These are phyloP conservation scores for Syncephalis plumigaleata DNA, from an alignment of 371 early-diverging fungal species.

Conservation along the genomic window DNA sequence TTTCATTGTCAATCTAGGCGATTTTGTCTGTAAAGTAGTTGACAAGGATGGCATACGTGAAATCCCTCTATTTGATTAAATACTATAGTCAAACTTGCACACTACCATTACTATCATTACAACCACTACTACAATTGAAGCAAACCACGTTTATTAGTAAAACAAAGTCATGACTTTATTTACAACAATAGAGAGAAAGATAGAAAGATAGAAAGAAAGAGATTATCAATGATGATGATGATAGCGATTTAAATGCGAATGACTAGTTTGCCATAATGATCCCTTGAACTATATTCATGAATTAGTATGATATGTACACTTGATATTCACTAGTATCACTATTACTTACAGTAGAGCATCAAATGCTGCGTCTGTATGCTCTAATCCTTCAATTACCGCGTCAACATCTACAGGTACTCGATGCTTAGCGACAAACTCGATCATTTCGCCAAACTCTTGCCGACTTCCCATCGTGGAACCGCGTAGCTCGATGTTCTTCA, in stretches of 20 bases:
- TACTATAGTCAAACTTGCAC: background rate
- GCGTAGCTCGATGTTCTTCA: slow-evolving; percentile 35
- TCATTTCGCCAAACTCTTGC: slow-evolving; percentile 5
- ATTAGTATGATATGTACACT: no score
- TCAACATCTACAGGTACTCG: slow-evolving; percentile 2
- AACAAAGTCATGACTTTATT: no score
- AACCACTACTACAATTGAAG: no score
- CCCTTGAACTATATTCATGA: no score
- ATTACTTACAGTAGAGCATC: background rate
- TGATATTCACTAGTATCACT: no score
- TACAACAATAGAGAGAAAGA: no score
- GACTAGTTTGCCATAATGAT: no score
- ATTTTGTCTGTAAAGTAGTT: slow-evolving; percentile 67
- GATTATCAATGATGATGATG: no score
- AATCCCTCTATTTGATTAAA: slow-evolving; percentile 17
- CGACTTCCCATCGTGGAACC: slow-evolving; percentile 44
- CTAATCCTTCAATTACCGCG: slow-evolving; percentile 1
- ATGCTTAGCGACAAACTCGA: slow-evolving; percentile 6
- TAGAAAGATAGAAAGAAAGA: no score
- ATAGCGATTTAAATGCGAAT: no score
- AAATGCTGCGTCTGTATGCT: background rate
- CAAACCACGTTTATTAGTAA: no score
- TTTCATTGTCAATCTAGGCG: slow-evolving; percentile 71
- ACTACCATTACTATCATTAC: background rate
- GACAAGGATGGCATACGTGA: slow-evolving; percentile 69